Base-by-base conservation (phyloP, 2,329 filamentous ascomycete genomes). In the Talaromyces funiculosus region DNA sequence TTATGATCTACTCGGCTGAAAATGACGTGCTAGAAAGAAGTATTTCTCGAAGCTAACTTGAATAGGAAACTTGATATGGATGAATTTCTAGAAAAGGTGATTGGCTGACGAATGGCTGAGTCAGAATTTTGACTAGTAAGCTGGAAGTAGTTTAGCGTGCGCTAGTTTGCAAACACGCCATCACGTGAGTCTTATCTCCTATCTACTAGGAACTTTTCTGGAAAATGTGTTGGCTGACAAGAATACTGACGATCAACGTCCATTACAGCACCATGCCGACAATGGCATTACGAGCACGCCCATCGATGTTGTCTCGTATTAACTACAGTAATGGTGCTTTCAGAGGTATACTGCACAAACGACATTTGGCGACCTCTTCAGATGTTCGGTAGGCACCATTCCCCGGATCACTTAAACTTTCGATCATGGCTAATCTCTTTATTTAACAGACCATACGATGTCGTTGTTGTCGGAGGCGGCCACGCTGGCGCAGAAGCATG, bases 401-500 rank as follows among this genome's bases (percentile, higher is more conserved):
- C 14, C 16, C 22, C 42, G 2, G 20, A 20, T n/a, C n/a, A 35
- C 33, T 7, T 10, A 26, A 3, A 16, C 26, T 9, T 12, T 53
- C 12, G 0, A n/a, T 22, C 51, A 38, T 29, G 3, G 20, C 33
- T 40, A 40, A 54, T 40, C 3, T 40, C 3, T 7, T 16, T 9
- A 4, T 9, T 53, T 8, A 20, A 40, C 63, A 90, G 88, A 61
- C 82, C 85, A 1, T 95, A 90, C 72, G 93, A 99, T 83, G 94
- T 99, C 54, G 82, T 99, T 37, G 92, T 99, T 2, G 92, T 99
- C 64, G 94, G 94, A 59, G 94, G 94, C 63, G 94, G 94, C 29
- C 94, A 99, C 80, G 94, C 94, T 60, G 94, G 94, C 53, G 90
- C 92, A 57, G 94, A 99, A 80, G 94, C 94, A 62, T 93, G 90